Percentiles rank a stretch among this genome's conserved stretches.
phyloP scores from a whole-genome alignment of 345 rosid species.

The Bruguiera sexangula region DNA sequence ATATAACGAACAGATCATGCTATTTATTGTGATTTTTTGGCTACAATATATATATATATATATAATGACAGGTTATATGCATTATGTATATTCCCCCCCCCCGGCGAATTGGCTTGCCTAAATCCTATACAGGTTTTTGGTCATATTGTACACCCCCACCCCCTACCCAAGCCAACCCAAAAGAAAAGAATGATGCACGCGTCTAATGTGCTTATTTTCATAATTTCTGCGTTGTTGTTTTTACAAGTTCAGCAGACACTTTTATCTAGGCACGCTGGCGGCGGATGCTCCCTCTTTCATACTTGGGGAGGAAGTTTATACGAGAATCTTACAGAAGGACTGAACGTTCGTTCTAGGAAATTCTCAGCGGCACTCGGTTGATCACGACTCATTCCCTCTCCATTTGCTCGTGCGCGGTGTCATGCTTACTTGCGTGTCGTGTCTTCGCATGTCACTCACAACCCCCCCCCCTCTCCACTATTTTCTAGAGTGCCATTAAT shows the following conservation, averaged over 20 bases:
- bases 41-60: too few relatives aligned
- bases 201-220: background rate
- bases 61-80: too few relatives aligned
- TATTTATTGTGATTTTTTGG: too few relatives aligned
- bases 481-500: background rate
- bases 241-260: background rate
- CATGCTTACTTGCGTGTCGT: slow-evolving; percentile 29
- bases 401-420: slow-evolving; percentile 23
- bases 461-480: too few relatives aligned
- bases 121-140: too few relatives aligned
- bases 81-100: too few relatives aligned
- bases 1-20: too few relatives aligned
- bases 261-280: too few relatives aligned
- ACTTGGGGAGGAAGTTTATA: background rate
- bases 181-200: too few relatives aligned
- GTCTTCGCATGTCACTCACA: background rate
- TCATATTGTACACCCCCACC: too few relatives aligned
- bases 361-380: slow-evolving; percentile 4
- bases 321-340: slow-evolving; percentile 8
- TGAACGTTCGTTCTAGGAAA: background rate
- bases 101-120: too few relatives aligned
- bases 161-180: too few relatives aligned
- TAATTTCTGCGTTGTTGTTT: background rate
- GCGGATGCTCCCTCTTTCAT: background rate
- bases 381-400: slow-evolving; percentile 1